These are phyloP conservation scores for Venturiaceae sp. DNA, from an alignment of 2,329 filamentous ascomycete genomes.

Conservation along the genomic window DNA sequence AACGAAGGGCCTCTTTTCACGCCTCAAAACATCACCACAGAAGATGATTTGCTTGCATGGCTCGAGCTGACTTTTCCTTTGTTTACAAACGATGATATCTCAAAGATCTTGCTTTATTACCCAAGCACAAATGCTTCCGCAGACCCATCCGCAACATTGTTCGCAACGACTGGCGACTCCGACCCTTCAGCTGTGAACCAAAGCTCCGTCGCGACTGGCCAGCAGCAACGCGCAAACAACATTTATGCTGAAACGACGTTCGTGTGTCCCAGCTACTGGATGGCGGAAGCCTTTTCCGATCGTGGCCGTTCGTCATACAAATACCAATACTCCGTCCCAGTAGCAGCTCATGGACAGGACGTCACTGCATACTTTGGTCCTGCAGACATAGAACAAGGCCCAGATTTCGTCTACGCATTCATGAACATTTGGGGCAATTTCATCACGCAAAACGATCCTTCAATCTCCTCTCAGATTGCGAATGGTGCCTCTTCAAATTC, in stretches of 20 bases:
- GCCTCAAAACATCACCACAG: not conserved
- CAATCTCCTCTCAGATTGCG: not conserved
- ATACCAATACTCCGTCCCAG: constrained; percentile 2
- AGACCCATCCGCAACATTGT: not conserved
- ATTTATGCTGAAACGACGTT: not conserved
- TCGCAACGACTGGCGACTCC: not conserved
- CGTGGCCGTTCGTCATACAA: not conserved
- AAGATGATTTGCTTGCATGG: not conserved
- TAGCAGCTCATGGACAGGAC: not conserved
- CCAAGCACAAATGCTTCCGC: not conserved
- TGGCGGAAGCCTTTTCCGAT: not conserved
- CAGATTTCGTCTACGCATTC: not conserved
- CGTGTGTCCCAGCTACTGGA: not conserved
- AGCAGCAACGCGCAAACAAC: constrained; percentile 5
- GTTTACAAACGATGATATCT: not conserved
- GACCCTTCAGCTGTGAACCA: not conserved
- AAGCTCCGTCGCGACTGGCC: not conserved
- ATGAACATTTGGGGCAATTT: constrained; percentile 4
- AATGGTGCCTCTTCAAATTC: not conserved
- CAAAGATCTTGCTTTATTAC: not conserved
- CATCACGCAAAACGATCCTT: not conserved
- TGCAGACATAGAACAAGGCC: not conserved
- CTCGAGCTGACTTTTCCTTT: not conserved
- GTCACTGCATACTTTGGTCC: not conserved
- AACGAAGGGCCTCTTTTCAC: not conserved